phyloP scores from a whole-genome alignment of 768 basidiomycete species.

The Clitopilus hobsonii region DNA sequence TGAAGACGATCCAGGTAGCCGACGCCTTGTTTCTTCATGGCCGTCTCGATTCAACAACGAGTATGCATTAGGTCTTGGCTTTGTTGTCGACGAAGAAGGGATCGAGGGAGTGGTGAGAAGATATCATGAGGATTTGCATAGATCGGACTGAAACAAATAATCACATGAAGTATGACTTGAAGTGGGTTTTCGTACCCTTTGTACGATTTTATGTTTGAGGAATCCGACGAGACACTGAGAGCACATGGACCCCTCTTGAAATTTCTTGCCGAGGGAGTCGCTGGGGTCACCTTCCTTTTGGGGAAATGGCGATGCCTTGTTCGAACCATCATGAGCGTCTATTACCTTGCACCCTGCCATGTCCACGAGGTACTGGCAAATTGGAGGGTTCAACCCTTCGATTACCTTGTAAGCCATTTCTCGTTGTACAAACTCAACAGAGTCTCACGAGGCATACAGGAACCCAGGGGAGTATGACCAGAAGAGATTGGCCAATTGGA shows the following conservation, averaged over 20 bases:
- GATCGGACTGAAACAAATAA: not conserved
- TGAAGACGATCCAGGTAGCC: conserved; percentile 36
- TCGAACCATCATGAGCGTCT: not conserved
- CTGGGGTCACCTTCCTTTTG: not conserved
- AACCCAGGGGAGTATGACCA: conserved; percentile 25
- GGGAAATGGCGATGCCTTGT: not conserved
- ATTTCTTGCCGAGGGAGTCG: not conserved
- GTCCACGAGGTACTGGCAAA: conserved; percentile 17
- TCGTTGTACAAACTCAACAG: not conserved
- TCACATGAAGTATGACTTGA: no score
- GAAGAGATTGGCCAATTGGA: conserved; percentile 22
- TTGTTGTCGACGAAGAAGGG: conserved; percentile 39
- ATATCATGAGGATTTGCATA: conserved; percentile 7
- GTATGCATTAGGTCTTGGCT: conserved; percentile 38
- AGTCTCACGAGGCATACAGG: conserved; percentile 3
- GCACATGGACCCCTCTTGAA: not conserved
- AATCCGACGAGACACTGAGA: no score
- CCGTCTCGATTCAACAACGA: conserved; percentile 40
- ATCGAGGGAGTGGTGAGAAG: conserved; percentile 38
- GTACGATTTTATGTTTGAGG: no score
- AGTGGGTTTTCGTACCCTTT: no score
- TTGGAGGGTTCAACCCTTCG: conserved; percentile 19
- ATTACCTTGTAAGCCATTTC: not conserved
- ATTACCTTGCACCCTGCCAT: conserved; percentile 6
- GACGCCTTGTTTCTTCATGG: conserved; percentile 44